Evolutionary conservation across 306 rosid species (phyloP).

Genomic region (Vigna radiata): DNA sequence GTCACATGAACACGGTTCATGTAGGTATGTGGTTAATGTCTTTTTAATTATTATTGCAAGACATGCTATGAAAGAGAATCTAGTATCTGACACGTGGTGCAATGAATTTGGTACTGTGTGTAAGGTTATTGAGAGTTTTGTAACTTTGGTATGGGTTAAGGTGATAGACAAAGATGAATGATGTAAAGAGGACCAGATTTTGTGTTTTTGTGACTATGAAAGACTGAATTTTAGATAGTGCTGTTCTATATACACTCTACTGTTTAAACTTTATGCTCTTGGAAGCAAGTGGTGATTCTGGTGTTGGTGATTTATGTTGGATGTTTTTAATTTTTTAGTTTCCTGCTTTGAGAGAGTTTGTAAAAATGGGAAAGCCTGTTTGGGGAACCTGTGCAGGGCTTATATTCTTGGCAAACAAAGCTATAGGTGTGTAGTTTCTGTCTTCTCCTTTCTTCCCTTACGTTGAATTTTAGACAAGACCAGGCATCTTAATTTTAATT

Average conservation of each 20-base stretch:
- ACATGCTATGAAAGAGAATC: no score
- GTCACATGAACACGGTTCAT: no score
- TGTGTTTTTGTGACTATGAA: constrained; percentile 1
- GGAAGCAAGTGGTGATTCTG: not conserved
- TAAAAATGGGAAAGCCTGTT: constrained; percentile 90
- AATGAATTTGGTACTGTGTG: no score
- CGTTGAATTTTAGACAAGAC: not conserved
- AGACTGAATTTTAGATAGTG: not conserved
- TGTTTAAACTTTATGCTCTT: not conserved
- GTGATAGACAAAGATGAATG: not conserved
- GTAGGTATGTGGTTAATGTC: no score
- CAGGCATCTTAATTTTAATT: not conserved
- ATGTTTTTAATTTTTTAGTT: constrained; percentile 59
- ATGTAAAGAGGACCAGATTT: not conserved
- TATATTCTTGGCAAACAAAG: constrained; percentile 88
- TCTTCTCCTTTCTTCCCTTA: constrained; percentile 8
- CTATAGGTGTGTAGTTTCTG: constrained; percentile 62
- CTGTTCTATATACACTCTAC: not conserved
- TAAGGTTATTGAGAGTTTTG: not conserved
- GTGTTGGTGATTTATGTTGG: constrained; percentile 15
- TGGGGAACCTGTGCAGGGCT: constrained; percentile 99
- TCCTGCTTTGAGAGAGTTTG: constrained; percentile 93
- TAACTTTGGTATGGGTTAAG: not conserved
- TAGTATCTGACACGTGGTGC: no score
- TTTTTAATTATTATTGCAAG: no score